Conservation (phyloP, 345 rosid genomes). For the Viola odorata region DNA sequence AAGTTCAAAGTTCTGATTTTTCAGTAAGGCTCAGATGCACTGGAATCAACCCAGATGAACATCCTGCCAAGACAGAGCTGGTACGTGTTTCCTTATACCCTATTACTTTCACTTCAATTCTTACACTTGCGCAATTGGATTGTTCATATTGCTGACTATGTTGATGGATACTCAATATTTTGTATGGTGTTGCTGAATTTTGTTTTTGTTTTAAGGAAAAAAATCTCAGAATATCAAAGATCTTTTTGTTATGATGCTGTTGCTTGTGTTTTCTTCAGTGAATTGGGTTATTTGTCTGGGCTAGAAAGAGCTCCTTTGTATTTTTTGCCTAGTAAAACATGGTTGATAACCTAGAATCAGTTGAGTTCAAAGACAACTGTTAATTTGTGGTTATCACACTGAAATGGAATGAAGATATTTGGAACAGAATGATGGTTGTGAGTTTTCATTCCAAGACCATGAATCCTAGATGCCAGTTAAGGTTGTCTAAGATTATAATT, state of each 20-base stretch:
- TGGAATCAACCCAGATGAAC: constrained; percentile 76
- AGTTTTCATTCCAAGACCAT: background rate
- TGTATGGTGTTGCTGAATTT: background rate
- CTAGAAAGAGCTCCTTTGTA: background rate
- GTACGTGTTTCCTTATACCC: constrained; percentile 33
- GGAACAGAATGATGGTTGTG: background rate
- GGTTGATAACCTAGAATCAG: too few species aligned
- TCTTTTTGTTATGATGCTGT: background rate
- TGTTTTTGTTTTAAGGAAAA: background rate
- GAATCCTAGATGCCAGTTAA: background rate
- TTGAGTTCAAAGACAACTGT: too few species aligned
- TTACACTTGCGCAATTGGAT: constrained; percentile 1
- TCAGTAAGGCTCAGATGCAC: constrained; percentile 79
- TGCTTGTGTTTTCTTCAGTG: background rate
- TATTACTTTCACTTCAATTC: constrained; percentile 3
- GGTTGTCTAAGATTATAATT: background rate
- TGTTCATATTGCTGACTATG: constrained; percentile 1
- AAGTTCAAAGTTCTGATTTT: constrained; percentile 5
- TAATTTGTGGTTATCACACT: too few species aligned
- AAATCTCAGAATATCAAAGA: too few species aligned
- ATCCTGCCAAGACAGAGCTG: constrained; percentile 80
- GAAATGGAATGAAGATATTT: too few species aligned
- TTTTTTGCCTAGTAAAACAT: too few species aligned
- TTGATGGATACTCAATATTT: constrained; percentile 6
- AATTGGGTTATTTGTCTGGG: background rate